A percentile compares a stretch with the other conserved stretches of the same genome.
These are phyloP conservation scores for Perilla frutescens DNA, from an alignment of 257 asterid species.

Conservation along the genomic window DNA sequence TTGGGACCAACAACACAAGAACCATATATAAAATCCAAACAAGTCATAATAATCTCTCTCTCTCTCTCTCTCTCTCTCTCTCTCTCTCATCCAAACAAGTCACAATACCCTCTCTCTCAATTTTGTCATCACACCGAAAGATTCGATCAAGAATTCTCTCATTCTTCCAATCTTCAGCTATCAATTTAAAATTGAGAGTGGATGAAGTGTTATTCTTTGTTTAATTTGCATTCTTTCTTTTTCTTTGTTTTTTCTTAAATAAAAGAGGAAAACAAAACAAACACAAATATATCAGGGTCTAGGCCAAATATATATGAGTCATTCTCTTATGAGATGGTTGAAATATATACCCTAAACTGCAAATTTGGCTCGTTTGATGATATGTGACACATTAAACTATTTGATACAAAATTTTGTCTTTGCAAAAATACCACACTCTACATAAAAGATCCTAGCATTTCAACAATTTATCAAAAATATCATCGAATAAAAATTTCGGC, in stretches of 20 bases:
- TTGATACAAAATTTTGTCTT: too few relatives aligned
- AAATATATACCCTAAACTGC: too few relatives aligned
- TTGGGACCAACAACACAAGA: conserved; percentile 13
- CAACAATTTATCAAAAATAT: too few relatives aligned
- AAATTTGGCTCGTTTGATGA: too few relatives aligned
- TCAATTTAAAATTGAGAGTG: not conserved
- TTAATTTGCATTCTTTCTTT: not conserved
- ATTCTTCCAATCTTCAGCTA: not conserved
- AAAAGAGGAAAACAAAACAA: too few relatives aligned
- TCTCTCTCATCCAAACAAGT: conserved; percentile 1
- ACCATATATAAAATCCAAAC: conserved; percentile 5
- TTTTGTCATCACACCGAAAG: not conserved
- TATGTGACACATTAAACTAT: too few relatives aligned
- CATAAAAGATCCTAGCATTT: too few relatives aligned
- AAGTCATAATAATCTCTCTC: not conserved
- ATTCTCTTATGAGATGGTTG: too few relatives aligned
- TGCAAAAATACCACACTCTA: too few relatives aligned
- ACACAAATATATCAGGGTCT: too few relatives aligned
- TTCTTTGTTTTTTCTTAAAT: not conserved
- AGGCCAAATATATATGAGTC: too few relatives aligned
- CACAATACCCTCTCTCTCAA: not conserved
- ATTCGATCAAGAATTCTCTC: conserved; percentile 13
- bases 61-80: not conserved
- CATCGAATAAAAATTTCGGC: too few relatives aligned
- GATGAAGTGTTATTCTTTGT: not conserved